Evolutionary conservation across 2,329 filamentous ascomycete species (phyloP), one percentile per base, ranked within the genome.

Genomic region (Coleophoma cylindrospora): DNA sequence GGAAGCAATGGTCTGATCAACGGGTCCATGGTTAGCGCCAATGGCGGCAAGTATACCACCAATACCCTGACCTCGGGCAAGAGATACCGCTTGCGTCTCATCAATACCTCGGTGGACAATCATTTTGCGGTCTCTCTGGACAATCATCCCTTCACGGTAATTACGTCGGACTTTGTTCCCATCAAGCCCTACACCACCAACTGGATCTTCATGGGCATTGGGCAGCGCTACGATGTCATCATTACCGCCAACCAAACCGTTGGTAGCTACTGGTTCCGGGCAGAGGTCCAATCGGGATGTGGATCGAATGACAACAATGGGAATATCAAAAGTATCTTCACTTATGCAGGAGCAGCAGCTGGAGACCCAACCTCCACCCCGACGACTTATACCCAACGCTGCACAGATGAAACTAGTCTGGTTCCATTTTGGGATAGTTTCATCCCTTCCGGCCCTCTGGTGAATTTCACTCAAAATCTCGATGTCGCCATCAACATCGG

Each of bases 101-200:
- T 78, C 49, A 77, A 77, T 54, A 67, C 62, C 11, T 73, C 53
- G 57, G 65, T 81, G 7, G 56, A 57, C 36, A 68, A 68, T 27
- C 65, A 65, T 48, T 70, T 72, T 56, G 61, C 63, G 32, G 67
- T 79, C 54, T 68, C 66, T 40, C 74, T 80, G 48, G 76, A 79
- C 58, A 72, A 75, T 51, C 81, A 84, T 22, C 33, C 43, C 3
- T 59, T 80, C 2, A 84, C 83, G 0, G 78, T 76, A 8, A 72
- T 89, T 45, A 83, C 84, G 67, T 87, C 87, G 61, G 73, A 84
- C 43, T 62, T 72, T 11, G 77, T 84, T 0, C 77, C 80, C 1
- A 72, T 84, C 78, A 11, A 70, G n/a, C 83, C 84, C 0, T 87
- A 85, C 62, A 69, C 75, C 3, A 81, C 81, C 0, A 69, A 77